Conservation (phyloP, 495 filamentous ascomycete genomes). For the Lepraria neglecta region DNA sequence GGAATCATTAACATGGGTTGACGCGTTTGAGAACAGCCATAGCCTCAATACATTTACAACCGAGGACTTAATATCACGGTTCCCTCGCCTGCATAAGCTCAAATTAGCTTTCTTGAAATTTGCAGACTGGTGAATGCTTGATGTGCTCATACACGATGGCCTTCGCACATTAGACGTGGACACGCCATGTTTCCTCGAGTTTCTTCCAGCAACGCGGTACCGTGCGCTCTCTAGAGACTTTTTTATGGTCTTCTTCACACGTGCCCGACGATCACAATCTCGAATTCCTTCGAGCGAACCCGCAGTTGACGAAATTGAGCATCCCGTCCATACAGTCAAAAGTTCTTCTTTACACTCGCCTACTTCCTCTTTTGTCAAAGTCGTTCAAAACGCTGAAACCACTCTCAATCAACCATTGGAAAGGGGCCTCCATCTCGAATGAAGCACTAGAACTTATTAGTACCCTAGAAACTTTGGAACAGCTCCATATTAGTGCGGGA, state of each 20-base stretch:
- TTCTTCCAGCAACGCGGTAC: constrained; percentile 12
- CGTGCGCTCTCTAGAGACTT: neutral
- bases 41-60: too few species aligned
- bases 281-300: neutral
- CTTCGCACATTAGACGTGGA: neutral
- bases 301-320: constrained; percentile 10
- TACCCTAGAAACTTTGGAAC: constrained; percentile 7
- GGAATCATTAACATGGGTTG: constrained; percentile 1
- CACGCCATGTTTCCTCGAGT: neutral
- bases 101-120: neutral
- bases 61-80: neutral
- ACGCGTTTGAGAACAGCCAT: neutral
- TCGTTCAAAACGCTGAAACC: constrained; percentile 13
- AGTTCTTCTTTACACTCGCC: neutral
- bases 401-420: neutral
- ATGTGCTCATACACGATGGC: neutral
- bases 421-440: neutral
- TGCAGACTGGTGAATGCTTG: neutral
- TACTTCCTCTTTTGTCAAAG: constrained; percentile 18
- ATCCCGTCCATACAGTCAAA: neutral
- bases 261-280: neutral
- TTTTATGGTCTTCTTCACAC: neutral
- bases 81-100: neutral
- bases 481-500: constrained; percentile 20
- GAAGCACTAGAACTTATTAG: constrained; percentile 8